Evolutionary conservation across 108 stramenopile species (phyloP), one percentile per base, ranked within the genome.

Genomic region (Skeletonema grethae): DNA sequence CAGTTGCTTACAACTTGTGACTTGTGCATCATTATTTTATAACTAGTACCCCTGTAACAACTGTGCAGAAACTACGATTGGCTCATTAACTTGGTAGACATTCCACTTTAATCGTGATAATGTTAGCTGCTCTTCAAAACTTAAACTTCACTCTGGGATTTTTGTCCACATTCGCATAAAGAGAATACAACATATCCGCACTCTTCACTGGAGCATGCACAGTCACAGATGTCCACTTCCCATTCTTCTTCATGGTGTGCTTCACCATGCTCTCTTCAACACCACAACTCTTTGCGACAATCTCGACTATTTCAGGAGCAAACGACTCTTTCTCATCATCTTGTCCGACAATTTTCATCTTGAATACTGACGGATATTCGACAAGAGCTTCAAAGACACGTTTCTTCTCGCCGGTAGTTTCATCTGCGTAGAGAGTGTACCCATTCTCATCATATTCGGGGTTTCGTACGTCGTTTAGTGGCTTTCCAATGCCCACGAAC

Each of bases 71-170:
- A n/a, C 15, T 15, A 43, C 15, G 3, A 3, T 43, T n/a, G 41
- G 9, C 36, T 38, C 11, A 38, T 38, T 11, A 9, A 38, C 36
- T 56, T 10, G 50, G 8, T 36, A 24, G 56, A 57, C 56, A 57
- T 34, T 34, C 32, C 32, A 7, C 32, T n/a, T n/a, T 34, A 34
- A 1, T 34, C 32, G 4, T 34, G 3, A 34, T 20, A 3, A 34
- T 34, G 32, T 7, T 22, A 3, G 22, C 57, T 32, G 2, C 5
- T 39, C 58, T 31, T 87, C 84, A 96, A 80, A 96, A 93, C 77
- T 93, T 94, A 73, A 96, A 96, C 67, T 94, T 94, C 18, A 96
- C 95, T 28, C 95, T 80, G 5, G 90, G 91, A 80, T 96, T 90
- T 69, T 82, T 74, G 55, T 93, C 92, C 8, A 87, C 76, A 64